phyloP scores from a whole-genome alignment of 192 early-diverging fungal genomes.

The Podila epigama region DNA sequence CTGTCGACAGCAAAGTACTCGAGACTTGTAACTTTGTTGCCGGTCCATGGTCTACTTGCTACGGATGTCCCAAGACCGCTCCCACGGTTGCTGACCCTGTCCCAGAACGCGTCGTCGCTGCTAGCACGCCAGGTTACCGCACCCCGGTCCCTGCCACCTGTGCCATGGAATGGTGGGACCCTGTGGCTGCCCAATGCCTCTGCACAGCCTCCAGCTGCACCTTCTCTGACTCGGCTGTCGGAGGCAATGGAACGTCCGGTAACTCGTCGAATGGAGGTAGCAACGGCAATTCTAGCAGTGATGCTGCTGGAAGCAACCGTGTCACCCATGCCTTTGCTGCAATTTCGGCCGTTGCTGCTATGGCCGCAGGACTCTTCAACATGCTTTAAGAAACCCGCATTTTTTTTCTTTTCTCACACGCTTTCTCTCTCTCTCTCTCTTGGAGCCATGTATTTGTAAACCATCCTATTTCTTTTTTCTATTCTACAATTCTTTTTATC shows the following conservation, averaged over 20 bases:
- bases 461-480: too few relatives aligned
- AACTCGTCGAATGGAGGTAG: too few relatives aligned
- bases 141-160: slow-evolving; percentile 65
- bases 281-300: too few relatives aligned
- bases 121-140: slow-evolving; percentile 45
- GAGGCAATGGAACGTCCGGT: too few relatives aligned
- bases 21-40: slow-evolving; percentile 58
- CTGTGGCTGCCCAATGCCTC: slow-evolving; percentile 65
- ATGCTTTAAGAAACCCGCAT: neutral
- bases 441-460: too few relatives aligned
- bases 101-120: slow-evolving; percentile 36
- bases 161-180: slow-evolving; percentile 76
- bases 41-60: slow-evolving; percentile 62
- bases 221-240: slow-evolving; percentile 59
- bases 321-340: too few relatives aligned
- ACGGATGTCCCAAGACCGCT: slow-evolving; percentile 55
- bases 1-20: slow-evolving; percentile 39
- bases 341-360: neutral
- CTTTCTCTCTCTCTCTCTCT: too few relatives aligned
- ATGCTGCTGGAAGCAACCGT: too few relatives aligned
- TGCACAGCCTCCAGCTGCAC: slow-evolving; percentile 64
- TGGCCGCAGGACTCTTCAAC: neutral
- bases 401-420: too few relatives aligned
- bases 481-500: too few relatives aligned
- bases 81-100: slow-evolving; percentile 53